A percentile compares a stretch with the other conserved stretches of the same genome.
These are phyloP conservation scores for Fusarium oligoseptatum DNA, from an alignment of 2,329 filamentous ascomycete genomes.

Conservation along the genomic window DNA sequence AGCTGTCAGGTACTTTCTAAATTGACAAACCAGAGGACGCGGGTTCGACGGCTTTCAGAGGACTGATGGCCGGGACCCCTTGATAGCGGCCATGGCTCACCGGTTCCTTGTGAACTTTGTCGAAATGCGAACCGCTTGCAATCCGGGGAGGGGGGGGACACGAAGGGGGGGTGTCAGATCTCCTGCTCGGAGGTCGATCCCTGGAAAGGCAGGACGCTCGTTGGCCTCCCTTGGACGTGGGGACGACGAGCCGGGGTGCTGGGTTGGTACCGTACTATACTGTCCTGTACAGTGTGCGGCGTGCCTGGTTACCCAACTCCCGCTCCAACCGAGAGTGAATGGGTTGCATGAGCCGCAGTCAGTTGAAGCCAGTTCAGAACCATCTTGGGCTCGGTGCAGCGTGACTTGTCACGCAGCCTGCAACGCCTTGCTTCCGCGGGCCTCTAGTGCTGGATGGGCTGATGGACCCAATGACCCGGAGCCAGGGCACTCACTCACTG, in stretches of 20 bases:
- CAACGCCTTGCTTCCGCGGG: conserved; percentile 45
- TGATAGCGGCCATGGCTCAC: conserved; percentile 8
- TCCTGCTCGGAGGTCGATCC: conserved; percentile 27
- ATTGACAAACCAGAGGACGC: conserved; percentile 15
- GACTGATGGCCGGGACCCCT: conserved; percentile 6
- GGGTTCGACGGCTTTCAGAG: background rate
- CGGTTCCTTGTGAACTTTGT: conserved; percentile 18
- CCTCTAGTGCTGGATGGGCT: conserved; percentile 24
- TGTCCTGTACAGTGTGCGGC: background rate
- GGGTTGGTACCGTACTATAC: background rate
- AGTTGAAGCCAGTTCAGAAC: conserved; percentile 3
- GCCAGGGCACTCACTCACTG: conserved; percentile 6
- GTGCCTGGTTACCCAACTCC: conserved; percentile 2
- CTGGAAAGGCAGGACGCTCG: conserved; percentile 33
- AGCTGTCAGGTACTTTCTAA: conserved; percentile 13
- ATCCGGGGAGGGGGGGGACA: background rate
- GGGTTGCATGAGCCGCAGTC: background rate
- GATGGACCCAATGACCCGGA: conserved; percentile 32
- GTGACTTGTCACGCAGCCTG: conserved; percentile 40
- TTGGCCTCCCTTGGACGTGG: conserved; percentile 3
- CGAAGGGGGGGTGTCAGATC: background rate
- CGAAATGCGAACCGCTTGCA: conserved; percentile 21
- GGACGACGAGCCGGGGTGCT: conserved; percentile 11
- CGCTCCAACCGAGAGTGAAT: conserved; percentile 23
- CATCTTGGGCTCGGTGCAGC: conserved; percentile 24